These are phyloP conservation scores for Poa annua DNA, from an alignment of 176 grass and related monocot species.

Conservation along the genomic window DNA sequence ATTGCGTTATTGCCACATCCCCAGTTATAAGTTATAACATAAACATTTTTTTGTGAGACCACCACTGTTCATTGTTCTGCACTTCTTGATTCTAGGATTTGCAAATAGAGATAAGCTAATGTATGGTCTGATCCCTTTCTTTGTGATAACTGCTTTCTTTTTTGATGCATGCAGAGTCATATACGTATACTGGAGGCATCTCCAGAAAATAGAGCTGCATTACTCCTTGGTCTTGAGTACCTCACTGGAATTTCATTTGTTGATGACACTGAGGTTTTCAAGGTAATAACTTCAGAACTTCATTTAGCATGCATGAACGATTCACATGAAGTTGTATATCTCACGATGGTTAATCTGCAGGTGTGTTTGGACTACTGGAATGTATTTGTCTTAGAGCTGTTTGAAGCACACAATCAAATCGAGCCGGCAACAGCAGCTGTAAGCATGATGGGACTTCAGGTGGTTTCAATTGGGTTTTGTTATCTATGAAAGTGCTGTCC, in stretches of 20 bases:
- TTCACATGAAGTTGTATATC: not conserved
- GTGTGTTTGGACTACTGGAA: conserved; percentile 99
- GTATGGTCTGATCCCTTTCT: conserved; percentile 24
- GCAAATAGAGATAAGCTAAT: conserved; percentile 15
- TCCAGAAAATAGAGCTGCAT: conserved; percentile 80
- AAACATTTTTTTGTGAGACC: not conserved
- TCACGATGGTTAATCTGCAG: conserved; percentile 46
- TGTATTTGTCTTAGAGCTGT: conserved; percentile 86
- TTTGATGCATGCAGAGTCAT: conserved; percentile 60
- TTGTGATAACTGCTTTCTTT: not conserved
- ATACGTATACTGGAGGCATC: conserved; percentile 79
- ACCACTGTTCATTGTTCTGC: conserved; percentile 6
- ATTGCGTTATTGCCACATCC: conserved; percentile 19
- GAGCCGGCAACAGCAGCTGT: conserved; percentile 87
- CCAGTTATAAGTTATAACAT: not conserved
- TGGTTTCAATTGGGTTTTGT: conserved; percentile 42
- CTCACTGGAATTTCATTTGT: conserved; percentile 98
- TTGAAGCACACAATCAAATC: conserved; percentile 92
- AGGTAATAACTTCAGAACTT: conserved; percentile 59
- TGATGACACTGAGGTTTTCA: conserved; percentile 99
- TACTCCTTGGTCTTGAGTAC: conserved; percentile 91
- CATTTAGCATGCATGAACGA: conserved; percentile 25
- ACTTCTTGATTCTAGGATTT: not conserved
- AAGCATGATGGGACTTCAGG: conserved; percentile 87
- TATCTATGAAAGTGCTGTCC: conserved; percentile 15